Base-by-base conservation (phyloP, 1,284 basidiomycete genomes). In the Apiotrichum veenhuisii region DNA sequence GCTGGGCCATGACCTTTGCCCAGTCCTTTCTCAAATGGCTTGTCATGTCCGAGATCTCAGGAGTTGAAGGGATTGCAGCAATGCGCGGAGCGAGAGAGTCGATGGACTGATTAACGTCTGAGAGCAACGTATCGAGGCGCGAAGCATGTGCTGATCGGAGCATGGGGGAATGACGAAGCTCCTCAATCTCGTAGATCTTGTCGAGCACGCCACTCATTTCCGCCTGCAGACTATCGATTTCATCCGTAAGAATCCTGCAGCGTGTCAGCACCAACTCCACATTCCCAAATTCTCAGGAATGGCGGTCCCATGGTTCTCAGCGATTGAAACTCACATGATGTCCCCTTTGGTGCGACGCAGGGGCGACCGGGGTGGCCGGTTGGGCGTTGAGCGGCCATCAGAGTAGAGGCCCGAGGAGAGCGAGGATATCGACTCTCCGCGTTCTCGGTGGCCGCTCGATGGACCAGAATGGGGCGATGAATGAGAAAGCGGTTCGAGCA, bases 1-100 rank as follows among this genome's bases (percentile, higher is more conserved):
- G 88, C 64, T 94, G 90, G 47, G 84, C 83, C 68, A 89, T 86
- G 2, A 91, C 82, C 22, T 84, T 78, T 55, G 87, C 85, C 91
- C 91, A 96, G 44, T 94, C 89, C 12, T 54, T 55, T 26, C 64
- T 56, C 1, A 77, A 41, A 15, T 54, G 42, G 9, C 18, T 26
- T 14, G 41, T 18, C 5, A 54, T 9, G 8, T 56, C 59, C 3
- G 52, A 25, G 20, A 52, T 9, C 22, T 52, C 38, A 11, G 38
- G 26, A 1, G 45, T 20, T 17, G 50, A 52, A 23, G 47, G 26
- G 17, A 44, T 26, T 1, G 18, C 37, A 1, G 52, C 55, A n/a
- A 64, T 53, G 15, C 59, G 49, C 0, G 60, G 55, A 11, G 52
- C 23, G 18, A 66, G 48, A 2, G 50, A 22, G 18, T 52, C 38